Evolutionary conservation across 2,329 filamentous ascomycete genomes (phyloP), one percentile per base, ranked within the genome.

Genomic region (Sporothrix curviconia): DNA sequence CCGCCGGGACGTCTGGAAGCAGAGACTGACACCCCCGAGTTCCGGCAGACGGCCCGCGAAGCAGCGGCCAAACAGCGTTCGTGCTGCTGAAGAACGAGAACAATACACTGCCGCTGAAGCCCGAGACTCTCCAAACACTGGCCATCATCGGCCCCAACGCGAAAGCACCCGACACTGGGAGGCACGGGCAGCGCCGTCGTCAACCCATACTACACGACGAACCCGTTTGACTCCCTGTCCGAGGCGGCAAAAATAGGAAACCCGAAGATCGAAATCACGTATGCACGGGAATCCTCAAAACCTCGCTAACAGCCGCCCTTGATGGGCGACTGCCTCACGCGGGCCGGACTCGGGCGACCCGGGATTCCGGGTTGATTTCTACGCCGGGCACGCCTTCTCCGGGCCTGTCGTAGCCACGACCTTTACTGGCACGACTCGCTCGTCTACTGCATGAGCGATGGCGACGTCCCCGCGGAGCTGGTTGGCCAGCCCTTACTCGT

Each of bases 401-500:
- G 63, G 64, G 2, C 34, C 60, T 2, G 40, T 64, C 1, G 54
- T 63, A 1, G 52, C 28, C 3, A 47, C 62, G 3, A 43, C 57
- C 1, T n/a, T n/a, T 19, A 58, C n/a, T 64, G 64, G 63, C 55
- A 61, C 14, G 54, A 59, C 43, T 61, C 64, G 1, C 37, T 58
- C 37, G 22, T 64, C 4, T 64, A 59, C 51, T 50, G 64, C 46
- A 64, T 63, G 63, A 61, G 60, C 56, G 63, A 63, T 39, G 62
- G 62, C 14, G 63, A 63, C 49, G 58, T 55, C 3, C 60, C 63
- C 24, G 43, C 42, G 3, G n/a, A 9, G 19, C 50, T 62, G 2
- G 52, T 63, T 11, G 67, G 67, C 0, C 65, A 62, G 53, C 55
- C 60, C n/a, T 28, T 66, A 68, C 51, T 66, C 64, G 34, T 68